Conservation (phyloP, 2,329 filamentous ascomycete species). For the Microdochium nivale region DNA sequence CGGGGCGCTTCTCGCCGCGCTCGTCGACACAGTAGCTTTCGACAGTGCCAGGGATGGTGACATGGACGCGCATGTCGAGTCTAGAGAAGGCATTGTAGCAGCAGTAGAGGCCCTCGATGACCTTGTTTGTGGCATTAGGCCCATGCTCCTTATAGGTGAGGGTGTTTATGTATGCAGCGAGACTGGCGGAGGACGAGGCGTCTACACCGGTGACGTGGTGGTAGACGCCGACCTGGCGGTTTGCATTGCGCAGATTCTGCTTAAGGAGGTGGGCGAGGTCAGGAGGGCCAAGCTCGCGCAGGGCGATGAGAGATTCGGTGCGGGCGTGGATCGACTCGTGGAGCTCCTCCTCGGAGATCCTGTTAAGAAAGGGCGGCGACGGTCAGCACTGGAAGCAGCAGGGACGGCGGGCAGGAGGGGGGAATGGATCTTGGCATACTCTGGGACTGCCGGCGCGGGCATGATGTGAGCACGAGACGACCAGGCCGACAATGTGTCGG, state of each 20-base stretch:
- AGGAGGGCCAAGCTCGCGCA: constrained; percentile 90
- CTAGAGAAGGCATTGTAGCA: constrained; percentile 99
- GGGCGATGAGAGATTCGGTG: constrained; percentile 75
- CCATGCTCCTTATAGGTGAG: constrained; percentile 84
- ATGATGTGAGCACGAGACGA: background rate
- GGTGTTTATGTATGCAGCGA: constrained; percentile 97
- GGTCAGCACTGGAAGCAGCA: background rate
- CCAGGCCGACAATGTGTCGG: background rate
- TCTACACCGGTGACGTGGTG: constrained; percentile 97
- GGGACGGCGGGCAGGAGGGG: background rate
- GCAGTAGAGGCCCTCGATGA: constrained; percentile 90
- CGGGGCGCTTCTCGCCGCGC: constrained; percentile 86
- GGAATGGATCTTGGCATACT: constrained; percentile 13
- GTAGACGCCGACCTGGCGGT: constrained; percentile 79
- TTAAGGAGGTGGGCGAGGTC: constrained; percentile 95
- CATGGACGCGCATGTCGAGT: constrained; percentile 96
- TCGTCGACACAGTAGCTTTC: constrained; percentile 98
- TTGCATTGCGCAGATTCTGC: constrained; percentile 47
- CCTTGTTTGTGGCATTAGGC: constrained; percentile 68
- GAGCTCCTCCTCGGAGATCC: constrained; percentile 87
- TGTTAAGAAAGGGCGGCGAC: constrained; percentile 24
- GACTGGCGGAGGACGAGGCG: constrained; percentile 91
- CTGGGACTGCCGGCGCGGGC: constrained; percentile 20
- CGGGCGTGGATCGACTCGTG: constrained; percentile 88
- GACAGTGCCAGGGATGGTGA: constrained; percentile 91